Evolutionary conservation across 805 yeast species (phyloP).

Genomic region (Wickerhamomyces hampshirensis): DNA sequence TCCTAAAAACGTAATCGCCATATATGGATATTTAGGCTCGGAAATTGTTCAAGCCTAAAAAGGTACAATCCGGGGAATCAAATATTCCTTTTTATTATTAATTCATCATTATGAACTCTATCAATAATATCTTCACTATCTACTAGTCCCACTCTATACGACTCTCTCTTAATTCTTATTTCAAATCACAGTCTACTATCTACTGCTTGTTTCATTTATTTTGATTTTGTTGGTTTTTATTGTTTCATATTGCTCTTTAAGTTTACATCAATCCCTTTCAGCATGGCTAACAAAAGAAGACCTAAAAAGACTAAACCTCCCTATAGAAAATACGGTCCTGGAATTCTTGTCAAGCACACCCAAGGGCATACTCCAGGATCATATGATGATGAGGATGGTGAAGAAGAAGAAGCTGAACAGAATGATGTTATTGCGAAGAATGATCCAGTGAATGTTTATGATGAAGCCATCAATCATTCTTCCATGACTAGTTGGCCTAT

Average conservation of each 20-base stretch:
- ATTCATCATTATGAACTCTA: too few species aligned
- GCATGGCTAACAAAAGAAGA: conserved; percentile 83
- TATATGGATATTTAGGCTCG: too few species aligned
- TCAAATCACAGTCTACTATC: too few species aligned
- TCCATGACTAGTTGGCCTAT: conserved; percentile 36
- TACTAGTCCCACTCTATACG: too few species aligned
- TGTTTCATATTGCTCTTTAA: neutral
- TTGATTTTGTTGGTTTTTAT: neutral
- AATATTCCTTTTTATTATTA: too few species aligned
- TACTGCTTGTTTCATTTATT: neutral
- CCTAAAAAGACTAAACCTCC: conserved; percentile 81
- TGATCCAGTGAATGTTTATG: neutral
- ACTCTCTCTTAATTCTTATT: too few species aligned
- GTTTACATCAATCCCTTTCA: conserved; percentile 1
- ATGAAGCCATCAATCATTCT: conserved; percentile 1
- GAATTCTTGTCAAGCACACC: conserved; percentile 35
- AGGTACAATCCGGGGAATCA: too few species aligned
- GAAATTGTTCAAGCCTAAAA: too few species aligned
- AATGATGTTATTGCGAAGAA: conserved; percentile 11
- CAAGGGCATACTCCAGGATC: conserved; percentile 1
- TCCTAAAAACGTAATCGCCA: too few species aligned
- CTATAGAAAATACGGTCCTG: conserved; percentile 66
- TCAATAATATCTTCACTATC: too few species aligned
- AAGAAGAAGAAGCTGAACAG: conserved; percentile 24
- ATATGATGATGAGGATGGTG: conserved; percentile 24